Percentiles rank a stretch among this genome's conserved stretches.
Conservation (phyloP, 768 basidiomycete species). For the Calocera viscosa region DNA sequence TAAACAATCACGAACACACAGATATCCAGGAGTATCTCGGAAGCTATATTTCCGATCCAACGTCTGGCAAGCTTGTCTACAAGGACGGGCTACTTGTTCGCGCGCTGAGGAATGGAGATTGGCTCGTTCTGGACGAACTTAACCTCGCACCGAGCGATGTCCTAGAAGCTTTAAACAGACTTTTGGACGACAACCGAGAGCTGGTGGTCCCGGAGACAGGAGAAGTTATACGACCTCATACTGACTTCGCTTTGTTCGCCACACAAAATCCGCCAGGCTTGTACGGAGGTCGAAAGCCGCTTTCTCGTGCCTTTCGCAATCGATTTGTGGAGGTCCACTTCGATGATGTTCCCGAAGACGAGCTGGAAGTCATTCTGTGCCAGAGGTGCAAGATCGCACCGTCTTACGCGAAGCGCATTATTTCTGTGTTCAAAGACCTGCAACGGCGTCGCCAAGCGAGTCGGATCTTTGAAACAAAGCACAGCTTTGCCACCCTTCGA, state of each 20-base stretch:
- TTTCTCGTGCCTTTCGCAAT: constrained; percentile 92
- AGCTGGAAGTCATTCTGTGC: constrained; percentile 87
- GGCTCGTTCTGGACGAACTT: constrained; percentile 96
- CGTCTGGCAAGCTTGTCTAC: constrained; percentile 87
- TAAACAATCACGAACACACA: constrained; percentile 99
- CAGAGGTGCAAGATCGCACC: constrained; percentile 87
- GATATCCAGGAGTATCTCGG: constrained; percentile 99
- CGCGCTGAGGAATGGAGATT: constrained; percentile 81
- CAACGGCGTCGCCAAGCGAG: constrained; percentile 82
- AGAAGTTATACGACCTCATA: constrained; percentile 84
- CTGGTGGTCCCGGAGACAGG: constrained; percentile 91
- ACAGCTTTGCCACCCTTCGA: constrained; percentile 90
- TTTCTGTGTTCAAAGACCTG: constrained; percentile 81
- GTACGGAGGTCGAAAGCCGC: constrained; percentile 86
- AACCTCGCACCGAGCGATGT: constrained; percentile 98
- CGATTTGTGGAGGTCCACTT: constrained; percentile 97
- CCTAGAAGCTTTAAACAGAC: constrained; percentile 87
- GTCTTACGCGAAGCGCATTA: constrained; percentile 82
- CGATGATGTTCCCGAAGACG: constrained; percentile 86
- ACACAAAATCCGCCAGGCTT: constrained; percentile 96
- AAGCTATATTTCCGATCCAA: constrained; percentile 85
- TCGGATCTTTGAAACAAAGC: constrained; percentile 94
- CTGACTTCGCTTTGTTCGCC: constrained; percentile 94
- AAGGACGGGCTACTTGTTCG: constrained; percentile 88
- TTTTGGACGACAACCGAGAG: constrained; percentile 95